Conservation (phyloP, 129 eudicot genomes). For the Lactuca saligna region DNA sequence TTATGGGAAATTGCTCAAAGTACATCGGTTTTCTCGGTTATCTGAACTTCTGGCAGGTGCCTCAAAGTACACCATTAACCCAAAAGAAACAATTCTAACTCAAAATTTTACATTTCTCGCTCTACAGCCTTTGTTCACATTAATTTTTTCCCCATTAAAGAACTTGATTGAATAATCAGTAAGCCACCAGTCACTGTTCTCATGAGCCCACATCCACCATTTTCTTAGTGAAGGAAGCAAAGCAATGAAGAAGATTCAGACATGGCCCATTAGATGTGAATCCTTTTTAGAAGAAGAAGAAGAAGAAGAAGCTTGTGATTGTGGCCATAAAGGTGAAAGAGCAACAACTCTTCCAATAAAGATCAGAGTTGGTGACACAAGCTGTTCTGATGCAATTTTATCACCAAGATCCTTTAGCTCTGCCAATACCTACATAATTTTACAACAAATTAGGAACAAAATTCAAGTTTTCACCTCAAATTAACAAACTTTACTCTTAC, state of each 20-base stretch:
- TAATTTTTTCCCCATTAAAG: too few species aligned
- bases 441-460: not conserved
- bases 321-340: constrained; percentile 87
- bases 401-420: constrained; percentile 73
- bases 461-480: not conserved
- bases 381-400: constrained; percentile 49
- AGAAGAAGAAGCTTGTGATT: constrained; percentile 7
- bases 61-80: not conserved
- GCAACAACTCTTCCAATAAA: constrained; percentile 95
- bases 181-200: not conserved
- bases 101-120: not conserved
- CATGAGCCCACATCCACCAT: not conserved
- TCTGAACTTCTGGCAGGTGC: too few species aligned
- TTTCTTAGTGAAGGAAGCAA: not conserved
- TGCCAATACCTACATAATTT: constrained; percentile 58
- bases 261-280: constrained; percentile 20
- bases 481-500: constrained; percentile 38
- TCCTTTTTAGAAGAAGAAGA: constrained; percentile 42
- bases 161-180: not conserved
- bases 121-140: not conserved
- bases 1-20: too few species aligned
- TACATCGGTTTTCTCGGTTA: too few species aligned
- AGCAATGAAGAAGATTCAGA: constrained; percentile 12
- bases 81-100: not conserved
- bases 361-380: constrained; percentile 81